Percentiles rank a stretch among this genome's conserved stretches.
phyloP scores from a whole-genome alignment of 2,329 filamentous ascomycete species.

The Geosmithia putterillii region DNA sequence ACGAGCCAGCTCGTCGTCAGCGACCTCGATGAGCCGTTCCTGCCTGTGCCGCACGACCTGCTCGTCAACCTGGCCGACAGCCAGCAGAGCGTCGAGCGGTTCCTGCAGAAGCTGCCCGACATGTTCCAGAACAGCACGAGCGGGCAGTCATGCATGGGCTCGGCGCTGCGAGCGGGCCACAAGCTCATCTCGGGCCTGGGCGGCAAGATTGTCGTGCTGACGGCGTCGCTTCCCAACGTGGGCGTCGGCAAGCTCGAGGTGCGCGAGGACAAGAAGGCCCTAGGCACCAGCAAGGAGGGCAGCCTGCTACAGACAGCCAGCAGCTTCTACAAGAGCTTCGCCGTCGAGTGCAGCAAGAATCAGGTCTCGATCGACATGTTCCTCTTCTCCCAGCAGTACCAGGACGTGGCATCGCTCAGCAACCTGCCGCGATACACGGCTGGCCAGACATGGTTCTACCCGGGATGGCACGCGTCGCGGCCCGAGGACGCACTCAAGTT shows the following conservation, averaged over 20 bases:
- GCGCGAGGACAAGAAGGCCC: conserved; percentile 89
- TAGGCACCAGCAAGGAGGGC: conserved; percentile 89
- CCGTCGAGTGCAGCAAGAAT: conserved; percentile 96
- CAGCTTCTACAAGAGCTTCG: conserved; percentile 98
- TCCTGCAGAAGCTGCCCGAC: conserved; percentile 78
- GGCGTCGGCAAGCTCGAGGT: conserved; percentile 84
- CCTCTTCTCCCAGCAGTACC: conserved; percentile 88
- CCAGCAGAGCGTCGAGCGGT: conserved; percentile 80
- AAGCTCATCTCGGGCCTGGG: conserved; percentile 91
- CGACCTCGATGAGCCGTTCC: conserved; percentile 90
- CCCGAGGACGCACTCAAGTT: conserved; percentile 97
- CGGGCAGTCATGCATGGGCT: conserved; percentile 86
- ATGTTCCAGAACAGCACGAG: conserved; percentile 97
- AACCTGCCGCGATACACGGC: conserved; percentile 93
- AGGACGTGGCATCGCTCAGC: conserved; percentile 92
- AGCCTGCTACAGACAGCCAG: conserved; percentile 80
- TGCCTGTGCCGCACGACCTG: conserved; percentile 85
- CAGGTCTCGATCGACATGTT: conserved; percentile 99
- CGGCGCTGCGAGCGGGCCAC: conserved; percentile 82
- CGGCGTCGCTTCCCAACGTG: conserved; percentile 78
- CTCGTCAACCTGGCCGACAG: conserved; percentile 82
- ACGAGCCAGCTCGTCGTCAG: conserved; percentile 89
- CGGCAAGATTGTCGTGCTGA: conserved; percentile 88
- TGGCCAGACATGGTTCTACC: conserved; percentile 97
- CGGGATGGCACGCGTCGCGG: conserved; percentile 89